These are phyloP conservation scores for Ceratocystis harringtonii DNA, from an alignment of 2,329 filamentous ascomycete species.

Conservation along the genomic window DNA sequence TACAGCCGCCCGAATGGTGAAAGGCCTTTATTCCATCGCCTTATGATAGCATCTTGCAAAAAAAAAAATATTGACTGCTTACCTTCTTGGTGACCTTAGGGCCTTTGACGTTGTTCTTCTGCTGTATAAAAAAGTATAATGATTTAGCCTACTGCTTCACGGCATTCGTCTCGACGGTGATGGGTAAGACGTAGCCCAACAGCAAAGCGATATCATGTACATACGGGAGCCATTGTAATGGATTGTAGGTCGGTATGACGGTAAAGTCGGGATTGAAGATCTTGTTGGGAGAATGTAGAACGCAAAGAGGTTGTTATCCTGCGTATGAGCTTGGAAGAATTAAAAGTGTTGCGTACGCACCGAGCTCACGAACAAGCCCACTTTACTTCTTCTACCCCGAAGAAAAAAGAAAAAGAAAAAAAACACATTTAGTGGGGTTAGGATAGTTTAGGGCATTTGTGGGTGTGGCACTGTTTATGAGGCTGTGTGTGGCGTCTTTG, in stretches of 20 bases:
- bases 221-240: slow-evolving; percentile 78
- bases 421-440: slow-evolving; percentile 6
- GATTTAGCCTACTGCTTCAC: slow-evolving; percentile 90
- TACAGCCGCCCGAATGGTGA: background rate
- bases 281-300: slow-evolving; percentile 22
- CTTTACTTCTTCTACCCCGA: slow-evolving; percentile 1
- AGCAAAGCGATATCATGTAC: slow-evolving; percentile 79
- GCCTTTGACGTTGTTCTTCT: slow-evolving; percentile 50
- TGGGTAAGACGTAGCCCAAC: slow-evolving; percentile 47
- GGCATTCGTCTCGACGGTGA: slow-evolving; percentile 27
- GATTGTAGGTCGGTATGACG: slow-evolving; percentile 18
- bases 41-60: slow-evolving; percentile 3
- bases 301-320: slow-evolving; percentile 69
- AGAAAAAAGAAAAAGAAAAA: too few relatives aligned
- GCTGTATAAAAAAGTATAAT: slow-evolving; percentile 38
- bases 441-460: slow-evolving; percentile 13
- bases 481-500: background rate
- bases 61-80: slow-evolving; percentile 21
- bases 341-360: background rate
- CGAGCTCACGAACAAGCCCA: slow-evolving; percentile 6
- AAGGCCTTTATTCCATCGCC: slow-evolving; percentile 14
- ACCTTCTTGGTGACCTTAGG: slow-evolving; percentile 77
- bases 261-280: slow-evolving; percentile 18
- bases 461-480: slow-evolving; percentile 11
- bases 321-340: slow-evolving; percentile 37